These are phyloP conservation scores for apple (Malus domestica) DNA, from an alignment of 306 rosid genomes.

Conservation along the genomic window ASM211411v1 NC_041803.1:10231501-10232000, in stretches of 20 bases:
- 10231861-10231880: neutral
- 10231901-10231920: constrained; percentile 2
- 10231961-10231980: constrained; percentile 53
- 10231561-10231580: neutral
- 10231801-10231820: neutral
- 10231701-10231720: neutral
- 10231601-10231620: neutral
- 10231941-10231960: constrained; percentile 67
- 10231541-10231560: neutral
- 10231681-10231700: neutral
- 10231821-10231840: neutral
- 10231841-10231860: neutral
- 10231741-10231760: neutral
- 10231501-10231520: too few relatives aligned
- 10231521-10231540: neutral
- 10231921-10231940: constrained; percentile 56
- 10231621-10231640: neutral
- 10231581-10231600: neutral
- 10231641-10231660: too few relatives aligned
- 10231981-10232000: constrained; percentile 74
- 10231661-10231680: too few relatives aligned
- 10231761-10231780: neutral
- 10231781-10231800: neutral
- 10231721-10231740: neutral
- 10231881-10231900: neutral